Conservation (phyloP, 441 rosid genomes). For the Erysimum pusillum region DNA sequence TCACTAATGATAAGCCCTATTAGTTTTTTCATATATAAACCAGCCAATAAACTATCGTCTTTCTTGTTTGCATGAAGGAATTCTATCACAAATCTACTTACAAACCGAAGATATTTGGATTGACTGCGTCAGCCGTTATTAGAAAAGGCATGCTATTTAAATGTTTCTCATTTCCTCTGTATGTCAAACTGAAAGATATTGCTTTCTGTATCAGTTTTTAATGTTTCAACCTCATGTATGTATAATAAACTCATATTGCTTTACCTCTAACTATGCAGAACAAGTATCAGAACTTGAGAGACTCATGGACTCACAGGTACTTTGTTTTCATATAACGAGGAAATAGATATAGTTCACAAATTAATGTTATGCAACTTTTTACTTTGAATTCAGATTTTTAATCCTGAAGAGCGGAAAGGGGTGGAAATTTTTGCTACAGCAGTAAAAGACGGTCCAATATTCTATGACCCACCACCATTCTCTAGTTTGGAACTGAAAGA, state of each 20-base stretch:
- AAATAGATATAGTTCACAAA: conserved; percentile 17
- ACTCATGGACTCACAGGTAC: conserved; percentile 84
- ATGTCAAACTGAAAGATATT: conserved; percentile 23
- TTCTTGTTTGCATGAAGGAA: conserved; percentile 61
- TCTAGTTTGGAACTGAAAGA: conserved; percentile 59
- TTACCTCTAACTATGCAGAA: conserved; percentile 59
- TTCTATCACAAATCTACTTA: conserved; percentile 65
- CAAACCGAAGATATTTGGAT: conserved; percentile 94
- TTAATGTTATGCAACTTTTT: conserved; percentile 22
- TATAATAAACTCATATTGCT: conserved; percentile 29
- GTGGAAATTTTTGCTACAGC: conserved; percentile 60
- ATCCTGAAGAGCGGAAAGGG: conserved; percentile 63
- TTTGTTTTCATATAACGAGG: conserved; percentile 25
- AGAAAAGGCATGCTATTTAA: conserved; percentile 66
- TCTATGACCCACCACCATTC: conserved; percentile 62
- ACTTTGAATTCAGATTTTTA: conserved; percentile 64
- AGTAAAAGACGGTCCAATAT: conserved; percentile 66
- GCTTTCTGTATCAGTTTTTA: conserved; percentile 15
- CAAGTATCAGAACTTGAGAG: conserved; percentile 83
- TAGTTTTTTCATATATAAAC: conserved; percentile 9
- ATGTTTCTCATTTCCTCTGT: conserved; percentile 7
- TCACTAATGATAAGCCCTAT: conserved; percentile 27
- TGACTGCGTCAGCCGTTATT: conserved; percentile 74
- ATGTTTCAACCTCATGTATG: conserved; percentile 15
- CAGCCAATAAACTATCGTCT: conserved; percentile 10